Evolutionary conservation across 2,329 filamentous ascomycete genomes (phyloP), one percentile per base, ranked within the genome.

Genomic region (Hortaea sp.): DNA sequence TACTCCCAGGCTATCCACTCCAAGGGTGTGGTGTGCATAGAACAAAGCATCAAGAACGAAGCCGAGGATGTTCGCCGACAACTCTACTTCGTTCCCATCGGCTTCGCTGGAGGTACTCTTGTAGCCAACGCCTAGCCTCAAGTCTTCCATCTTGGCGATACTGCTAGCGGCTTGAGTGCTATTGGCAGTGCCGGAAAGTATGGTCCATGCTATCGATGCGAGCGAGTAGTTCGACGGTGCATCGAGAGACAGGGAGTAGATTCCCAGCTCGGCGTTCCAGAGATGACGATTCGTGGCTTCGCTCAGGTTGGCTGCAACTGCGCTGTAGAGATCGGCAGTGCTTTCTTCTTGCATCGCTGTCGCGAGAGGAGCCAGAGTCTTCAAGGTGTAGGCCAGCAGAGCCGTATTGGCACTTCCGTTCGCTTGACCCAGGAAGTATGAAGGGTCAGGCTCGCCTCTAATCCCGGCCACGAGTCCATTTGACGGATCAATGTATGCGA

Each of bases 51-150:
- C 55, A 4, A 73, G 62, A 2, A 73, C 56, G 49, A 72, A 71
- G 1, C 69, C 68, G 9, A 63, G 68, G 27, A 68, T 73, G 52
- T 73, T 73, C 7, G 73, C 70, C 3, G 69, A 71, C 9, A 63
- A 46, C 13, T 55, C 31, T 2, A 50, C 54, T 31, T 71, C 65
- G 1, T 56, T 47, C 1, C 53, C 58, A 7, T 51, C 48, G 1
- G 53, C 43, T 6, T 57, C 53, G 13, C 44, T 49, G 6, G 54
- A 57, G 6, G 48, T 46, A n/a, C 60, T 61, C 44, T 65, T 68
- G 50, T 67, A 69, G 2, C 67, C 67, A 1, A 60, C 53, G 1
- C 60, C 61, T n/a, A 65, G 55, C 5, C 54, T 55, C 2, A 69
- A 55, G 1, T 53, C 20, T 5, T 55, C 42, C 1, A 70, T 53